A percentile compares a stretch with the other conserved stretches of the same genome.
Conservation (phyloP, 352 stramenopile species). For the Phytophthora palmivora region DNA sequence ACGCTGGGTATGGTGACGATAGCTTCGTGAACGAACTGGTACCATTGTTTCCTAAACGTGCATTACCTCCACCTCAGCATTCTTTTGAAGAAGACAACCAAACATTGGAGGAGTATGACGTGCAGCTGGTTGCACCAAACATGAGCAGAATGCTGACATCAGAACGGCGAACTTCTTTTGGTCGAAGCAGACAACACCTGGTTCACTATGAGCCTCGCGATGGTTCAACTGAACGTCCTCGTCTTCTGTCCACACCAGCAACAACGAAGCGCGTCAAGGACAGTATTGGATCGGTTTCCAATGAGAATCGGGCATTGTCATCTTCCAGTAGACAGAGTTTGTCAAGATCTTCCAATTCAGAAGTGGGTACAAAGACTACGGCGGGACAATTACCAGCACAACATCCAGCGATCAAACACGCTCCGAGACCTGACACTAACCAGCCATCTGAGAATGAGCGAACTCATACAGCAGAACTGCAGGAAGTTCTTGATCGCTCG, state of each 20-base stretch:
- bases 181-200: constrained; percentile 22
- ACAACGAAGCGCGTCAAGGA: background rate
- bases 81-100: constrained; percentile 24
- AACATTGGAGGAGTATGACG: constrained; percentile 42
- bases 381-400: background rate
- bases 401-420: constrained; percentile 1
- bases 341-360: constrained; percentile 17
- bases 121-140: constrained; percentile 41
- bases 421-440: background rate
- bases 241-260: constrained; percentile 8
- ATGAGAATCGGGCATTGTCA: constrained; percentile 3
- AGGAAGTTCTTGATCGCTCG: constrained; percentile 13
- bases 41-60: constrained; percentile 57
- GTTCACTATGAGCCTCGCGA: constrained; percentile 6
- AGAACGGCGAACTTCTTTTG: constrained; percentile 19
- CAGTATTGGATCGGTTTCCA: background rate
- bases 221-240: constrained; percentile 2
- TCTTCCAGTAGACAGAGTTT: constrained; percentile 15
- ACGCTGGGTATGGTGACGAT: constrained; percentile 34
- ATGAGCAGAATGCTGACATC: constrained; percentile 44
- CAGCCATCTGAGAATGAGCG: background rate
- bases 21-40: constrained; percentile 69
- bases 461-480: background rate
- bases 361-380: constrained; percentile 15
- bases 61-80: constrained; percentile 1